Base-by-base conservation (phyloP, 2,329 filamentous ascomycete species). In the Hypoxylon sp. region DNA sequence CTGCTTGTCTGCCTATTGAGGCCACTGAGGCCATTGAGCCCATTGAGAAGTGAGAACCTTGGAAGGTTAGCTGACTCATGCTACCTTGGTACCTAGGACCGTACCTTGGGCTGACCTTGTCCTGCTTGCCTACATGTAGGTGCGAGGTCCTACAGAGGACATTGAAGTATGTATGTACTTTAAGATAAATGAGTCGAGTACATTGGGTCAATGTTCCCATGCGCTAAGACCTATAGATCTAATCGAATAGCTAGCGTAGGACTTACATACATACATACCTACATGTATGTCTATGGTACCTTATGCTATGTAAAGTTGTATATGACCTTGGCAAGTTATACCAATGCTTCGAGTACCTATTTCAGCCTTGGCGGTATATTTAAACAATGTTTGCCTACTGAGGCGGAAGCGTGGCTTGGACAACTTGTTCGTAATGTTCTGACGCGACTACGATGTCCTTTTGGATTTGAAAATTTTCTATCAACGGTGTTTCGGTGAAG, bases 401-500 rank as follows among this genome's bases (percentile, higher is more conserved):
- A 43, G 51, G 36, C 51, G 28, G 36, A 43, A 43, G 21, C 23
- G 51, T 55, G 51, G 51, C 51, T 55, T 19, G 34, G 51, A 1
- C 7, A 41, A 30, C 6, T 41, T 41, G 13, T 50, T 51, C 28
- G 9, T 13, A 21, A 32, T 5, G 21, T 28, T 17, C 14, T 49
- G 7, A 49, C 25, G 7, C 46, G 25, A 28, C 23, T 32, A 17
- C 25, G 46, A n/a, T n/a, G 25, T 21, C 30, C 14, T 32, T n/a
- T 14, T 36, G 14, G 3, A 9, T 53, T 17, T n/a, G 11, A 25
- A 25, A 17, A n/a, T 41, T 53, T 52, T 11, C 28, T 49, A 21
- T 36, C 21, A n/a, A 36, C 17, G 34, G 34, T 41, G 34, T 55
- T 55, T 55, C 51, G 51, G 51, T 55, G 51, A 55, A 30, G 36